Conservation (phyloP, 306 rosid genomes). For the Myrica gale region DNA sequence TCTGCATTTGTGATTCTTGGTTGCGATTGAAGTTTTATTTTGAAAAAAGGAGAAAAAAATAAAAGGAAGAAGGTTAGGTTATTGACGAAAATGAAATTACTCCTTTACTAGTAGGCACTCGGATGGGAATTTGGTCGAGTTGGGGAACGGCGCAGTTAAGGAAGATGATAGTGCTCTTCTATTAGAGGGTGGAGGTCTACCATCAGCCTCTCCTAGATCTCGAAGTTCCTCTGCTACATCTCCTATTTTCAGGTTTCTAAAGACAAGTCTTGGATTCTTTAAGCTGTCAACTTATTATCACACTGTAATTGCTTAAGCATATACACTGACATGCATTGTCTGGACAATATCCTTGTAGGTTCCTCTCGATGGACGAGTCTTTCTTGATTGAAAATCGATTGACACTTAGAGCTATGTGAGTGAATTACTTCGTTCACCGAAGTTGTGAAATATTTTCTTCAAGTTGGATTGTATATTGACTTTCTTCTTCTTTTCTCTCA, state of each 20-base stretch:
- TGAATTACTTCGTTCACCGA: slow-evolving; percentile 24
- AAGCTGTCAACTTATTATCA: slow-evolving; percentile 21
- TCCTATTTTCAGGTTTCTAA: slow-evolving; percentile 56
- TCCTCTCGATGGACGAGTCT: slow-evolving; percentile 68
- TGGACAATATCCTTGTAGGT: slow-evolving; percentile 43
- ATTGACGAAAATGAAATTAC: slow-evolving; percentile 17
- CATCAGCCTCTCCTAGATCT: slow-evolving; percentile 56
- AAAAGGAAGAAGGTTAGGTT: neutral
- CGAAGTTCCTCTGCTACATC: slow-evolving; percentile 47
- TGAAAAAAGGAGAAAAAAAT: neutral
- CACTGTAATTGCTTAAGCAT: slow-evolving; percentile 27
- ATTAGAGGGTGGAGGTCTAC: slow-evolving; percentile 69
- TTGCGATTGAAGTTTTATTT: neutral
- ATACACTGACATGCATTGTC: slow-evolving; percentile 8
- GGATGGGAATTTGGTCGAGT: slow-evolving; percentile 63
- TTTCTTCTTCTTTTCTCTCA: slow-evolving; percentile 15
- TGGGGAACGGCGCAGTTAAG: slow-evolving; percentile 46
- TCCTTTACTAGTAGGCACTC: slow-evolving; percentile 58
- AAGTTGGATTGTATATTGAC: slow-evolving; percentile 22
- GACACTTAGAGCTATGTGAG: slow-evolving; percentile 94
- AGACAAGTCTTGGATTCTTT: slow-evolving; percentile 6
- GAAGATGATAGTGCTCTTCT: slow-evolving; percentile 73
- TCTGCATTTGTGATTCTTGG: neutral
- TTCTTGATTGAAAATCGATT: slow-evolving; percentile 84
- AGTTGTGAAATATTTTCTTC: slow-evolving; percentile 10